A percentile compares a stretch with the other conserved stretches of the same genome.
Conservation (phyloP, 2,329 filamentous ascomycete species). For the Gliomastix tumulicola region DNA sequence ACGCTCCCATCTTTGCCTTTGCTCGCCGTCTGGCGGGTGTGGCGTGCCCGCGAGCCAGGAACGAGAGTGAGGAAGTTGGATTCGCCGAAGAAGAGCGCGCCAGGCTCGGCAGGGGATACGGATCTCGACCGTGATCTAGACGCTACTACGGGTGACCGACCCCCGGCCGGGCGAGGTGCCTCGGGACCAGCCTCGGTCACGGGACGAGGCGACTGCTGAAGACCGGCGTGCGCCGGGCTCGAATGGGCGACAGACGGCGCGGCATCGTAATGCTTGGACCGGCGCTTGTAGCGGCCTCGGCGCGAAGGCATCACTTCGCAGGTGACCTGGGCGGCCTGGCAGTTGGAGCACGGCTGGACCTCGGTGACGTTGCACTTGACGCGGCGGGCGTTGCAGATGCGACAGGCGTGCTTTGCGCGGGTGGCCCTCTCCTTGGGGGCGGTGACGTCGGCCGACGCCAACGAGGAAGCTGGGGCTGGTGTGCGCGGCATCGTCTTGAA, state of each 20-base stretch:
- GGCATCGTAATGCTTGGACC: too few species aligned
- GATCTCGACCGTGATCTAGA: neutral
- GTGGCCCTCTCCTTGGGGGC: too few species aligned
- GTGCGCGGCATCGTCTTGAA: too few species aligned
- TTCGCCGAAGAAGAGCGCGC: constrained; percentile 27
- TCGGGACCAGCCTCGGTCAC: neutral
- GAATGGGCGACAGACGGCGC: too few species aligned
- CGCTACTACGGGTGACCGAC: neutral
- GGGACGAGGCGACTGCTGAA: too few species aligned
- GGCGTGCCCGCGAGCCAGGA: constrained; percentile 10
- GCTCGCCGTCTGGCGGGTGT: neutral
- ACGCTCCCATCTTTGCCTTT: too few species aligned
- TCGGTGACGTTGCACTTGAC: constrained; percentile 27
- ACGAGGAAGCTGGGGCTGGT: too few species aligned
- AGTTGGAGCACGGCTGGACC: constrained; percentile 22
- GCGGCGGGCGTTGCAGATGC: constrained; percentile 23
- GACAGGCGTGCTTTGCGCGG: constrained; percentile 25
- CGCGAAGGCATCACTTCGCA: constrained; percentile 25
- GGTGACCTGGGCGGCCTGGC: constrained; percentile 11
- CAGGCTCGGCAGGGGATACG: constrained; percentile 6
- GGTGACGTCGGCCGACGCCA: too few species aligned
- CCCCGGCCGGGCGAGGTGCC: neutral
- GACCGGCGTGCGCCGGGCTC: too few species aligned
- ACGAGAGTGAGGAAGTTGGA: constrained; percentile 29
- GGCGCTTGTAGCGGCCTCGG: constrained; percentile 23